Percentiles rank a stretch among this genome's conserved stretches.
Conservation (phyloP, 257 asterid genomes). For the Pogostemon cablin region DNA sequence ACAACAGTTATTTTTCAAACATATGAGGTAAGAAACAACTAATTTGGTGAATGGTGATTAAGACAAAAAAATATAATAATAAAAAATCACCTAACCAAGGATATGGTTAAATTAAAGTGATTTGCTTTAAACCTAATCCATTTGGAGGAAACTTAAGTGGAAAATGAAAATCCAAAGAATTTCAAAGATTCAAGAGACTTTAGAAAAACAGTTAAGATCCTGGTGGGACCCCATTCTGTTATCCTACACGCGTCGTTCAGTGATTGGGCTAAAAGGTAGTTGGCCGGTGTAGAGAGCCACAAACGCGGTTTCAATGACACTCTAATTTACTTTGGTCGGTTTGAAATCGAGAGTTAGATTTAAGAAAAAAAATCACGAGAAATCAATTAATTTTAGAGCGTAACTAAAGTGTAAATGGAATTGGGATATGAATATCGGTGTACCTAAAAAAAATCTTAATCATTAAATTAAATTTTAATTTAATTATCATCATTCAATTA, state of each 20-base stretch:
- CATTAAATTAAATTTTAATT: no score
- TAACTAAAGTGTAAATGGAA: no score
- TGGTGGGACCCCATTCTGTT: conserved; percentile 26
- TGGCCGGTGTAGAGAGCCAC: conserved; percentile 26
- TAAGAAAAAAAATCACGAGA: not conserved
- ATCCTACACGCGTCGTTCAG: conserved; percentile 15
- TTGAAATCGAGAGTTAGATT: not conserved
- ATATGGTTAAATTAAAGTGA: not conserved
- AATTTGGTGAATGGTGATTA: no score
- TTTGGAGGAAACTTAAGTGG: not conserved
- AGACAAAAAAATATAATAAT: no score
- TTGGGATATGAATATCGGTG: no score
- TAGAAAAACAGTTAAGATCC: conserved; percentile 31
- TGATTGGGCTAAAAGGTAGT: not conserved
- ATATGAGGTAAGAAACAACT: no score
- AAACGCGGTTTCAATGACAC: not conserved
- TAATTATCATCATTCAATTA: no score
- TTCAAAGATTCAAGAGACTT: conserved; percentile 4
- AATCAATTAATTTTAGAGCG: no score
- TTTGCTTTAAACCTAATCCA: conserved; percentile 22
- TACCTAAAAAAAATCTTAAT: no score
- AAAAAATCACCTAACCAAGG: no score
- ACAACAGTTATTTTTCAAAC: no score
- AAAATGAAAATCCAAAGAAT: not conserved
- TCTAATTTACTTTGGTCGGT: conserved; percentile 24